Evolutionary conservation across 225 moss, liverwort and hornwort species (phyloP).

Genomic region (Neckera pumila): DNA sequence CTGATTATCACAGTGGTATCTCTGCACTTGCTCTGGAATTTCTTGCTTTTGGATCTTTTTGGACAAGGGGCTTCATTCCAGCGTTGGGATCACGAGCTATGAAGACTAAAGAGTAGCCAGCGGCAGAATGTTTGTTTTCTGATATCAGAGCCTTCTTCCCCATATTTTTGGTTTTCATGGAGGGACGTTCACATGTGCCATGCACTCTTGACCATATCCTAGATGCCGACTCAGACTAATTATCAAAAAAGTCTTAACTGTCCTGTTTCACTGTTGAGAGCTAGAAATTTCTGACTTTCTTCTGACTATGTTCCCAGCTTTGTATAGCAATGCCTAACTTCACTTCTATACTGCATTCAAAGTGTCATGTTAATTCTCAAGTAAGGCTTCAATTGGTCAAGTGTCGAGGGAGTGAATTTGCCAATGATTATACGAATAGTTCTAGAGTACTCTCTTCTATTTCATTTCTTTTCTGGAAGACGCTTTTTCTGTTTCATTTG

Average conservation of each 20-base stretch:
- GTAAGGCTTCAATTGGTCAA: background rate
- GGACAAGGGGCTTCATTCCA: background rate
- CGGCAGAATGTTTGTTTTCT: background rate
- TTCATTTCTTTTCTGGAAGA: background rate
- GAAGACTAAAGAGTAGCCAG: background rate
- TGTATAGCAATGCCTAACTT: background rate
- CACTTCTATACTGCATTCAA: background rate
- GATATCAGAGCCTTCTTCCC: background rate
- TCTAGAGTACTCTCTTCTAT: background rate
- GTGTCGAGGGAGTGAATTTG: background rate
- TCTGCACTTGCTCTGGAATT: background rate
- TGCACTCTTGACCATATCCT: background rate
- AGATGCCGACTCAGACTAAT: background rate
- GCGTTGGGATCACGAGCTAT: background rate
- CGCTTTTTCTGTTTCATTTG: background rate
- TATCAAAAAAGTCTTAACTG: background rate
- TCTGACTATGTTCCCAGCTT: background rate
- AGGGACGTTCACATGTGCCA: background rate
- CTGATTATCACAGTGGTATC: background rate
- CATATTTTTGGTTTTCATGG: background rate
- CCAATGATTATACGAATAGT: background rate
- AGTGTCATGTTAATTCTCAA: background rate
- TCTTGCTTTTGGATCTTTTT: slow-evolving; percentile 4
- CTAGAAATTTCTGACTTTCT: background rate
- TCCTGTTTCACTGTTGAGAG: background rate